phyloP scores from a whole-genome alignment of 1,139 yeast genomes.

The Kurtzmaniella quercitrusa region DNA sequence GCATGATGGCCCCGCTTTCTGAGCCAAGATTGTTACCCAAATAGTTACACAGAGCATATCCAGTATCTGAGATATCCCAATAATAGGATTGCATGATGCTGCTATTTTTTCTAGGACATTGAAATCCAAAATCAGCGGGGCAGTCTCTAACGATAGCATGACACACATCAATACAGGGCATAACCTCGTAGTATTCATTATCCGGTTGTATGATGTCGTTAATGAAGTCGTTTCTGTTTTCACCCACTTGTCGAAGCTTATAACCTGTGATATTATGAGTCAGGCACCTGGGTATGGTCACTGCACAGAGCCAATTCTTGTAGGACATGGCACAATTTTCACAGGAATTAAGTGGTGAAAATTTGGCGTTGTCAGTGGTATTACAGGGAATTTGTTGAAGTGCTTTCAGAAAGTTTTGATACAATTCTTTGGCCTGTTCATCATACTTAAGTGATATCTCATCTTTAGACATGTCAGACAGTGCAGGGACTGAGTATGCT shows the following conservation, averaged over 20 bases:
- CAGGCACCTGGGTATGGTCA: conserved; percentile 85
- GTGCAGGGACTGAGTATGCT: conserved; percentile 84
- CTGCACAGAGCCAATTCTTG: conserved; percentile 86
- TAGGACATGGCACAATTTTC: conserved; percentile 69
- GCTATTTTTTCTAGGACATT: conserved; percentile 55
- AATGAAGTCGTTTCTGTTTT: conserved; percentile 61
- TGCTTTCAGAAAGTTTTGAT: conserved; percentile 67
- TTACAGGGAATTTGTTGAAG: conserved; percentile 78
- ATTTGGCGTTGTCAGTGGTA: conserved; percentile 61
- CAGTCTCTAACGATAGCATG: conserved; percentile 77
- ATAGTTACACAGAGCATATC: conserved; percentile 45
- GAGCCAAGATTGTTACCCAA: conserved; percentile 21
- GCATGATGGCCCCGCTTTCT: neutral
- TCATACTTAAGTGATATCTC: conserved; percentile 52
- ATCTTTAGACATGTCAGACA: conserved; percentile 20
- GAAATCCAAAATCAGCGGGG: conserved; percentile 70
- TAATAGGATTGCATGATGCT: conserved; percentile 45
- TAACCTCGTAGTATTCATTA: conserved; percentile 63
- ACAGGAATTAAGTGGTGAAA: conserved; percentile 73
- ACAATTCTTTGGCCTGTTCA: conserved; percentile 50
- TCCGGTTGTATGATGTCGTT: conserved; percentile 57
- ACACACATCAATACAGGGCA: conserved; percentile 85
- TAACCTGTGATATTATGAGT: conserved; percentile 46
- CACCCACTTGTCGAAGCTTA: conserved; percentile 41
- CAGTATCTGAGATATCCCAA: conserved; percentile 28